Evolutionary conservation across 2,329 filamentous ascomycete species (phyloP).

Genomic region (Pseudogymnoascus sp.): DNA sequence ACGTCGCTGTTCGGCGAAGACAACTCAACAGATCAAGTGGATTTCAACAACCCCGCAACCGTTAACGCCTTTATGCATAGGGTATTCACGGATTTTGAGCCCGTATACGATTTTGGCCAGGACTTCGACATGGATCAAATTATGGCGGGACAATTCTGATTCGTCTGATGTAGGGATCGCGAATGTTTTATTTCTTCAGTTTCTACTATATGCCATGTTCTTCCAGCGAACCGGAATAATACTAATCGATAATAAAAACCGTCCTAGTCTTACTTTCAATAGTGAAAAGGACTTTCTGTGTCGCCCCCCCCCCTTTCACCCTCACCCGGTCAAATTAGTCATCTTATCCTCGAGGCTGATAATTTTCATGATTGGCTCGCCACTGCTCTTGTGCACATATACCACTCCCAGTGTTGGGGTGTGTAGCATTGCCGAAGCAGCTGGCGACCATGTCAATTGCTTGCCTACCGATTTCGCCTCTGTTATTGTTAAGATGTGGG

Average conservation of each 20-base stretch:
- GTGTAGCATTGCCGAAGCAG: too few relatives aligned
- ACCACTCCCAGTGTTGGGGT: too few relatives aligned
- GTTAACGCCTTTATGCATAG: constrained; percentile 13
- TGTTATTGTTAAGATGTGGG: too few relatives aligned
- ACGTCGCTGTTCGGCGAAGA: background rate
- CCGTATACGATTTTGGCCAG: constrained; percentile 8
- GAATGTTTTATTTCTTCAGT: background rate
- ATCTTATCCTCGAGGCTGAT: too few relatives aligned
- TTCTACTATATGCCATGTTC: background rate
- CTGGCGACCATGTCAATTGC: too few relatives aligned
- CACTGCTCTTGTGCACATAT: too few relatives aligned
- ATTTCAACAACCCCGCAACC: constrained; percentile 2
- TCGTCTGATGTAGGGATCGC: background rate
- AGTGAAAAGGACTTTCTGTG: too few relatives aligned
- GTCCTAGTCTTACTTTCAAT: too few relatives aligned
- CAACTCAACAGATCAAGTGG: constrained; percentile 9
- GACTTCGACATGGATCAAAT: constrained; percentile 12
- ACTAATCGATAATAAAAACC: background rate
- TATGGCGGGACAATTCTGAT: background rate
- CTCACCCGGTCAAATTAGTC: too few relatives aligned
- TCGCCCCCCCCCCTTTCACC: too few relatives aligned
- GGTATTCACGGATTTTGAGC: constrained; percentile 12
- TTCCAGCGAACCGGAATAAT: background rate
- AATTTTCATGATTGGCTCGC: too few relatives aligned
- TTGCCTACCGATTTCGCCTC: too few relatives aligned